Conservation (phyloP, 2,329 filamentous ascomycete species). For the Neopestalotiopsis clavispora region DNA sequence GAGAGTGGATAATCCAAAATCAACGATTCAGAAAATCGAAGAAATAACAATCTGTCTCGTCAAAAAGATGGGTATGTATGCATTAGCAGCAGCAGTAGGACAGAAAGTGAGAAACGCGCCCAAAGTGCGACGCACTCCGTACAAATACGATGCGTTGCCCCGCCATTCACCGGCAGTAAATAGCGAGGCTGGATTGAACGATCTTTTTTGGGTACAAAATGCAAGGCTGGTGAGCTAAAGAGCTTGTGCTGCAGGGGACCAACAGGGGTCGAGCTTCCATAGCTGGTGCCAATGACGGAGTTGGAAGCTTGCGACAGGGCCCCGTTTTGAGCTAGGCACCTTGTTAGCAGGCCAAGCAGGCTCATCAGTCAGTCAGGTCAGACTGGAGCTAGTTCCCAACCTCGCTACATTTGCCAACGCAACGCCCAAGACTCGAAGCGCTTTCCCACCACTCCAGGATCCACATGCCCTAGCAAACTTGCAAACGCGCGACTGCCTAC, state of each 20-base stretch:
- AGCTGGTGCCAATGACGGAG: conserved; percentile 11
- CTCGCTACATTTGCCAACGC: neutral
- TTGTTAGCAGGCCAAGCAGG: conserved; percentile 7
- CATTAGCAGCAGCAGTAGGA: conserved; percentile 1
- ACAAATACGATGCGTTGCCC: conserved; percentile 43
- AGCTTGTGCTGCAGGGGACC: neutral
- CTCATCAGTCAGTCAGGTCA: neutral
- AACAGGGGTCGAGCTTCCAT: conserved; percentile 9
- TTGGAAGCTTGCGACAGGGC: conserved; percentile 9
- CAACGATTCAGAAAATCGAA: neutral
- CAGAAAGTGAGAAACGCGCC: neutral
- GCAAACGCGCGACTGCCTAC: too few species aligned
- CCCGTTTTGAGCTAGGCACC: neutral
- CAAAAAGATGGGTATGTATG: conserved; percentile 2
- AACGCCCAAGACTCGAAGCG: too few species aligned
- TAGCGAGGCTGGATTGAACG: conserved; percentile 38
- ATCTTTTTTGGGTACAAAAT: conserved; percentile 26
- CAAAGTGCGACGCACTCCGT: neutral
- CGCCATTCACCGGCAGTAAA: conserved; percentile 49
- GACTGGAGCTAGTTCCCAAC: neutral
- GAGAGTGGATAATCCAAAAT: neutral
- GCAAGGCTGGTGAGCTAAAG: conserved; percentile 31
- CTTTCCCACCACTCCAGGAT: too few species aligned
- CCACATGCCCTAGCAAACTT: too few species aligned
- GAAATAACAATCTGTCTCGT: neutral